These are phyloP conservation scores for Cladosporium sp. DNA, from an alignment of 2,329 filamentous ascomycete genomes.

Conservation along the genomic window DNA sequence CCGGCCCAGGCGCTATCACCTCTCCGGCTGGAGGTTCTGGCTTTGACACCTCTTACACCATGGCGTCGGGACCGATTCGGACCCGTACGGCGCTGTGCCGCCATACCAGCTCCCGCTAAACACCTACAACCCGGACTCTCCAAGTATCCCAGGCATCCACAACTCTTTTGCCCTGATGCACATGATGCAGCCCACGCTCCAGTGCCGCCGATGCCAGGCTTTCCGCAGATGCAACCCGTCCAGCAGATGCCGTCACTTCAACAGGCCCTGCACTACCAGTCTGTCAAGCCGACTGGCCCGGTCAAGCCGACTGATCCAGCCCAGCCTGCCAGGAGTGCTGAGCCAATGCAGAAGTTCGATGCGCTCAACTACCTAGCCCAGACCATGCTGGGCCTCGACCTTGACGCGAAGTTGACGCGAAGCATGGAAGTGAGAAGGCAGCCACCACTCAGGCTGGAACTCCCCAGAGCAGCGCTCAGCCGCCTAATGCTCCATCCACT, in stretches of 20 bases:
- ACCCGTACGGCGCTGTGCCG: conserved; percentile 32
- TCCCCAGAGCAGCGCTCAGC: conserved; percentile 3
- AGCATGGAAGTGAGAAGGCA: neutral
- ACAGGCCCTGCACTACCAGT: conserved; percentile 1
- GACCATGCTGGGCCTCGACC: too few relatives aligned
- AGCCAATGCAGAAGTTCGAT: too few relatives aligned
- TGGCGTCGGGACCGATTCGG: conserved; percentile 29
- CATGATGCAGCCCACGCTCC: neutral
- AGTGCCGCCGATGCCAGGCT: neutral
- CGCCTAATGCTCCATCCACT: too few relatives aligned
- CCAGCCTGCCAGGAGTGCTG: too few relatives aligned
- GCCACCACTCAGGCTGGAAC: conserved; percentile 1
- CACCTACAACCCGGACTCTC: conserved; percentile 32
- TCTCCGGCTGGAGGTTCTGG: conserved; percentile 15
- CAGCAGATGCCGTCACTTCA: neutral
- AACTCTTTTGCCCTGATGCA: conserved; percentile 26
- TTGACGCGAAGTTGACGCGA: too few relatives aligned
- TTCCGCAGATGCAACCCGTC: conserved; percentile 2
- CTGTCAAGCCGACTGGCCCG: too few relatives aligned
- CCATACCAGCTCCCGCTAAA: conserved; percentile 30
- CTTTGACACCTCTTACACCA: conserved; percentile 27
- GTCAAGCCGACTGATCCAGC: too few relatives aligned
- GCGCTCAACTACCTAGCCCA: too few relatives aligned
- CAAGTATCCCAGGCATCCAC: conserved; percentile 28
- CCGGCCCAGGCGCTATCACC: conserved; percentile 34